A percentile compares a stretch with the other conserved stretches of the same genome.
Evolutionary conservation across 768 basidiomycete genomes (phyloP).

Genomic region (Lactarius sp.): DNA sequence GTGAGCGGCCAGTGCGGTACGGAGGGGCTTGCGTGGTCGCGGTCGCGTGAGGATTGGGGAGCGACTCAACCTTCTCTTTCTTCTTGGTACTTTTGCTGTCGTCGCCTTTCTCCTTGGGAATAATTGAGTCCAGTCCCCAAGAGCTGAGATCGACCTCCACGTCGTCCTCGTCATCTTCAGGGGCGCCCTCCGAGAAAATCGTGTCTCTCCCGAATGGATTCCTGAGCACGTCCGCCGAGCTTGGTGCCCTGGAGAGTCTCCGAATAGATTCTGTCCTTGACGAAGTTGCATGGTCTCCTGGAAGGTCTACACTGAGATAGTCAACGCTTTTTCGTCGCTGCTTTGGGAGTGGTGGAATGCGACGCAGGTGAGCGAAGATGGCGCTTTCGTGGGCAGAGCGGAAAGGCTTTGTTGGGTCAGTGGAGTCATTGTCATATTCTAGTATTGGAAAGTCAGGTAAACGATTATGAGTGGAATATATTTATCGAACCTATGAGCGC

Average conservation of each 20-base stretch:
- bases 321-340: conserved; percentile 51
- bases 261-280: conserved; percentile 40
- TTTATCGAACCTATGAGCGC: conserved; percentile 66
- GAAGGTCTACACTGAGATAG: conserved; percentile 62
- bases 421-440: conserved; percentile 90
- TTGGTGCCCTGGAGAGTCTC: conserved; percentile 47
- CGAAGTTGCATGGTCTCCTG: conserved; percentile 47
- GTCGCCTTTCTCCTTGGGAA: conserved; percentile 58
- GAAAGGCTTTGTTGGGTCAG: conserved; percentile 55
- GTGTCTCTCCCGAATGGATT: conserved; percentile 74
- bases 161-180: conserved; percentile 48
- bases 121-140: conserved; percentile 78
- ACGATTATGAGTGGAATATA: not conserved
- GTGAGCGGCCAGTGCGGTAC: conserved; percentile 41
- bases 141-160: conserved; percentile 77
- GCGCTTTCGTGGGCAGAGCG: conserved; percentile 78
- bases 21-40: conserved; percentile 28
- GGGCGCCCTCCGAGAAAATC: conserved; percentile 46
- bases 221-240: conserved; percentile 57
- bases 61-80: conserved; percentile 35
- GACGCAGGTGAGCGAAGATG: conserved; percentile 76
- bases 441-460: conserved; percentile 7
- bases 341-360: conserved; percentile 45
- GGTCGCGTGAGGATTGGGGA: conserved; percentile 45
- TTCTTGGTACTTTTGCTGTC: conserved; percentile 34